A percentile compares a stretch with the other conserved stretches of the same genome.
These are phyloP conservation scores for Oidiodendron maius DNA, from an alignment of 495 filamentous ascomycete genomes.

Conservation along the genomic window DNA sequence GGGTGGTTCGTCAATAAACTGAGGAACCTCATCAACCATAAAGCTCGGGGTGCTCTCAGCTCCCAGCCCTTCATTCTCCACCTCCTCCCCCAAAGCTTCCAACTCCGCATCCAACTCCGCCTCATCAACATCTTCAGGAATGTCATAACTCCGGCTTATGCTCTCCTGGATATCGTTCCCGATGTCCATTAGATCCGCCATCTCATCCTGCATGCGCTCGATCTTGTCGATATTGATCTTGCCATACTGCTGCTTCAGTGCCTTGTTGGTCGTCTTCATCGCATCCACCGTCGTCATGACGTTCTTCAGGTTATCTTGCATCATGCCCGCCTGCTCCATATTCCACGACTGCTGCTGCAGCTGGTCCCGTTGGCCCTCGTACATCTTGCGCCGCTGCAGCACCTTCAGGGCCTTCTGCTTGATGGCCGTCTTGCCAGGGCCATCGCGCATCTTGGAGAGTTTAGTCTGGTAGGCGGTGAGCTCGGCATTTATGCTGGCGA, in stretches of 20 bases:
- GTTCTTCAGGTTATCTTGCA: conserved; percentile 98
- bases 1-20: conserved; percentile 82
- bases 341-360: conserved; percentile 96
- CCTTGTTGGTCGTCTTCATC: conserved; percentile 94
- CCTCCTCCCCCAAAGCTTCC: conserved; percentile 88
- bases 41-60: conserved; percentile 71
- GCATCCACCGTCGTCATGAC: conserved; percentile 98
- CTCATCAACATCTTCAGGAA: conserved; percentile 98
- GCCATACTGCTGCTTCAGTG: conserved; percentile 89
- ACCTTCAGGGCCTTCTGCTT: conserved; percentile 95
- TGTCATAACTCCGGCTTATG: conserved; percentile 86
- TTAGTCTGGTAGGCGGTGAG: conserved; percentile 83
- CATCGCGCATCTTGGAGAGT: conserved; percentile 90
- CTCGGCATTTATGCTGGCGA: conserved; percentile 85
- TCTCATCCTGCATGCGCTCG: conserved; percentile 96
- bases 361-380: conserved; percentile 91
- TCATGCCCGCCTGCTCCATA: conserved; percentile 98
- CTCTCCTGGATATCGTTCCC: conserved; percentile 99
- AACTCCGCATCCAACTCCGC: conserved; percentile 94
- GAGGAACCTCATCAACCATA: conserved; percentile 81
- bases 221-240: conserved; percentile 98
- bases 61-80: conserved; percentile 62
- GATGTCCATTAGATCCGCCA: conserved; percentile 96
- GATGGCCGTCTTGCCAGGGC: conserved; percentile 87
- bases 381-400: conserved; percentile 91